Evolutionary conservation across 2,329 filamentous ascomycete species (phyloP).

Genomic region (Colletotrichum cordylinicola): DNA sequence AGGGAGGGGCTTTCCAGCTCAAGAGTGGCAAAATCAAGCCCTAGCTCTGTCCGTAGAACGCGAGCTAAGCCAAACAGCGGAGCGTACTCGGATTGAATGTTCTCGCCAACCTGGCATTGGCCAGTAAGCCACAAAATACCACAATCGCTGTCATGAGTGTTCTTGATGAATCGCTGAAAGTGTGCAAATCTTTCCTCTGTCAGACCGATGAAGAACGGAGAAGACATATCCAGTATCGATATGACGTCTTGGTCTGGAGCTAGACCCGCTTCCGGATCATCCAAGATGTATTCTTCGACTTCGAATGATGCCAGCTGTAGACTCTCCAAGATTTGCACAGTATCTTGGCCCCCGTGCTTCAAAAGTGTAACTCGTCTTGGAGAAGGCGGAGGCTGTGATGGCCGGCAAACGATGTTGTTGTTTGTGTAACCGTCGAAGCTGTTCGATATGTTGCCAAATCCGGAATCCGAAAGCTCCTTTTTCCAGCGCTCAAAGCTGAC

Average conservation of each 20-base stretch:
- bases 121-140: constrained; percentile 9
- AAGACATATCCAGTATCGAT: neutral
- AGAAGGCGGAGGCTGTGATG: neutral
- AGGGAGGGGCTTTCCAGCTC: neutral
- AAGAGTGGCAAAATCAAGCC: neutral
- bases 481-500: constrained; percentile 29
- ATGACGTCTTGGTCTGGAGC: constrained; percentile 26
- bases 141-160: neutral
- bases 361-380: neutral
- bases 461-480: constrained; percentile 27
- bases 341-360: neutral
- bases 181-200: constrained; percentile 5
- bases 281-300: neutral
- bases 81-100: constrained; percentile 17
- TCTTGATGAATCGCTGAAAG: constrained; percentile 15
- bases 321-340: neutral
- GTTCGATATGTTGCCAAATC: constrained; percentile 26
- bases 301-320: neutral
- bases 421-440: neutral
- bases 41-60: constrained; percentile 25
- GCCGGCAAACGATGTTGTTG: neutral
- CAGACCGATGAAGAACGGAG: neutral
- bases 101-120: neutral
- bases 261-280: neutral
- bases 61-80: constrained; percentile 24